Percentiles rank a stretch among this genome's conserved stretches.
These are phyloP conservation scores for Dothideomycetes sp. DNA, from an alignment of 2,329 filamentous ascomycete genomes.

Conservation along the genomic window DNA sequence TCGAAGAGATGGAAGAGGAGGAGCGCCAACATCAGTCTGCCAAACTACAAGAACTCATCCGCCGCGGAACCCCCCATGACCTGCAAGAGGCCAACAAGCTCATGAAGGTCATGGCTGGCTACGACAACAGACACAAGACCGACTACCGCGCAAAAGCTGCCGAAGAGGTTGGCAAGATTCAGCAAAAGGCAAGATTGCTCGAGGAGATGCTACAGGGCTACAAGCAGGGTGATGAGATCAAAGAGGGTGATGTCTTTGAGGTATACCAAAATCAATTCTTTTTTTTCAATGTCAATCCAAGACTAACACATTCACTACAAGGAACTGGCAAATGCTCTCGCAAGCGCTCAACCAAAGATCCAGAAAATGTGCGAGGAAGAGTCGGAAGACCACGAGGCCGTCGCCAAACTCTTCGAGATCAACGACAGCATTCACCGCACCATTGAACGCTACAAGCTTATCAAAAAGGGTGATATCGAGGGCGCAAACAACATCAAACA, in stretches of 20 bases:
- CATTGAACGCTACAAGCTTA: constrained; percentile 85
- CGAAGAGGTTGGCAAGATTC: constrained; percentile 86
- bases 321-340: constrained; percentile 79
- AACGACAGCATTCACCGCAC: constrained; percentile 98
- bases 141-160: constrained; percentile 97
- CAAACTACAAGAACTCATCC: constrained; percentile 95
- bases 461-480: constrained; percentile 90
- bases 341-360: constrained; percentile 94
- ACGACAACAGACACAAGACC: constrained; percentile 88
- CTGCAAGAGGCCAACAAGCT: constrained; percentile 92
- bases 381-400: constrained; percentile 90
- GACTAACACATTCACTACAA: no score
- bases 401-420: constrained; percentile 89
- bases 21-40: constrained; percentile 89
- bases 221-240: constrained; percentile 67
- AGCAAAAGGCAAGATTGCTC: constrained; percentile 83
- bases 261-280: constrained; percentile 22
- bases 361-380: constrained; percentile 99
- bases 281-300: constrained; percentile 8
- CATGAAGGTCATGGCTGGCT: constrained; percentile 99
- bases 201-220: constrained; percentile 88
- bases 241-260: constrained; percentile 58
- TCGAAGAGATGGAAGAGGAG: constrained; percentile 97
- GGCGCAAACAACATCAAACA: constrained; percentile 73
- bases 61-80: constrained; percentile 81